These are phyloP conservation scores for Tuber aestivum DNA, from an alignment of 495 filamentous ascomycete species.

Conservation along the genomic window DNA sequence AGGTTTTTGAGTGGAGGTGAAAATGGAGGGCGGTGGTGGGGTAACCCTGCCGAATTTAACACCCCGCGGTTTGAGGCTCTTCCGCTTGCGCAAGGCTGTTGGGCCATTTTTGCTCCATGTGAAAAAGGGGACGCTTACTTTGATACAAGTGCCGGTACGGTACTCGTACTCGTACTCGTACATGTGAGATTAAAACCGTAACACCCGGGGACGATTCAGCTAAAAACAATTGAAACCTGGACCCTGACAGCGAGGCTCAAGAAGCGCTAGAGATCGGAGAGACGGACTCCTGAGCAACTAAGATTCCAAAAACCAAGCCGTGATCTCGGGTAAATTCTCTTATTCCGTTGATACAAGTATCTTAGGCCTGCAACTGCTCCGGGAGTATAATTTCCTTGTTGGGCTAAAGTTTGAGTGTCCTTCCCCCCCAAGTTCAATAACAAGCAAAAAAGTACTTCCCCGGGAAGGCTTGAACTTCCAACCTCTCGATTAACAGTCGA, in stretches of 20 bases:
- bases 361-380: no score
- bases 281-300: no score
- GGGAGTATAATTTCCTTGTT: background rate
- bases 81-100: background rate
- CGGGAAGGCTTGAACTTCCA: slow-evolving; percentile 51
- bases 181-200: no score
- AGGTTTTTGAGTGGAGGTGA: background rate
- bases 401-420: background rate
- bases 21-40: background rate
- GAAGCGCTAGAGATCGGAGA: no score
- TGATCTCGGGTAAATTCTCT: no score
- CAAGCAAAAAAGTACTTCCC: slow-evolving; percentile 19
- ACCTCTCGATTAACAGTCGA: slow-evolving; percentile 52
- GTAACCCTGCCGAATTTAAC: background rate
- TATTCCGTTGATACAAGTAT: no score
- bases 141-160: no score
- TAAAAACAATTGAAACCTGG: no score
- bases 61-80: background rate
- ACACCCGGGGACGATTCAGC: no score
- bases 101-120: background rate
- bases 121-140: background rate
- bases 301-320: no score
- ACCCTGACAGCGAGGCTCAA: no score
- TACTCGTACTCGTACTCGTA: no score
- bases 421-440: background rate